Base-by-base conservation (phyloP, 2,329 filamentous ascomycete species). In the Cladorrhinum sp. region DNA sequence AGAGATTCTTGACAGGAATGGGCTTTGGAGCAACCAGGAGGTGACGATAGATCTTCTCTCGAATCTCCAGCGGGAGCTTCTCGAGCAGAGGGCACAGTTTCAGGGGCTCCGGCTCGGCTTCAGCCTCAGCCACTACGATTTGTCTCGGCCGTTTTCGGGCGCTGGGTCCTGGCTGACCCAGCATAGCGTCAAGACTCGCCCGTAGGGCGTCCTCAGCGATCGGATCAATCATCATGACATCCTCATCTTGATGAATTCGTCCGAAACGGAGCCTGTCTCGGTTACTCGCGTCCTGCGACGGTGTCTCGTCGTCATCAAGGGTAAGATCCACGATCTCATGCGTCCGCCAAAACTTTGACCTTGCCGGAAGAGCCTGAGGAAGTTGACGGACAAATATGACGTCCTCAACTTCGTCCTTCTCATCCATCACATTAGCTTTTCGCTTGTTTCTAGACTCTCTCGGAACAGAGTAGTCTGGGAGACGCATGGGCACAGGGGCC, bases 1-100 rank as follows among this genome's bases (percentile, higher is more conserved):
- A 78, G 20, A 70, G 69, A 5, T 56, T 36, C 25, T 72, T 66
- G 25, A 76, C 73, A 2, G 52, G 57, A 59, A 77, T 74, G 1
- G 73, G 70, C 5, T 66, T 60, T 0, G 60, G 57, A 10, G 69
- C 69, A 9, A 72, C 51, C 8, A 77, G 69, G 10, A 74, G 29
- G 36, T 71, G 57, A 3, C 71, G 63, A 18, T 74, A 69, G 6
- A 77, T 74, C 57, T 68, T 65, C 24, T 74, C 67, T 4, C 70
- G 70, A 24, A 76, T 59, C 66, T 77, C 75, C 1, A 63, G 9
- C 0, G 72, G 65, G 22, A 76, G 24, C 0, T 6, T 51, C 2
- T 59, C 27, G 25, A 66, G 62, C 9, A 53, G 41, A 25, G 18
- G 29, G 24, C 41, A 36, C 22, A 8, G 32, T 8, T 22, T 41